These are phyloP conservation scores for Cylindricascospora bacillispora DNA, from an alignment of 1,139 yeast genomes.

Conservation along the genomic window DNA sequence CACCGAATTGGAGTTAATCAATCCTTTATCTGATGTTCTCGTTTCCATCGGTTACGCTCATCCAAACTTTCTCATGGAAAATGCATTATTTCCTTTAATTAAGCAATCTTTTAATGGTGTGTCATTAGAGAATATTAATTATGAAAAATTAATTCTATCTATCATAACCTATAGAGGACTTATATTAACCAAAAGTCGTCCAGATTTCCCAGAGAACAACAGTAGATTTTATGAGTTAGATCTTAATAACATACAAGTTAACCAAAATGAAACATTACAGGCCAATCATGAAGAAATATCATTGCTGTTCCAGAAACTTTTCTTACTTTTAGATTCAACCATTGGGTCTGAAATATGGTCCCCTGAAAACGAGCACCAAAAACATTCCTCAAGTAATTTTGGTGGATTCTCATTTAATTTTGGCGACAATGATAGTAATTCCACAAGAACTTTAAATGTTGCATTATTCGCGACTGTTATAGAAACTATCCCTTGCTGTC, in stretches of 20 bases:
- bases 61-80: constrained; percentile 67
- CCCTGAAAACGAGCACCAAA: constrained; percentile 22
- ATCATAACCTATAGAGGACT: constrained; percentile 60
- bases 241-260: constrained; percentile 22
- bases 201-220: constrained; percentile 65
- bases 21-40: constrained; percentile 57
- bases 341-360: constrained; percentile 37
- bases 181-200: constrained; percentile 52
- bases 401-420: constrained; percentile 40
- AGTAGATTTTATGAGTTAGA: constrained; percentile 28
- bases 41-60: constrained; percentile 71
- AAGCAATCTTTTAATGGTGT: constrained; percentile 43
- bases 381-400: constrained; percentile 26
- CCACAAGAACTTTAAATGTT: constrained; percentile 22
- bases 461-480: constrained; percentile 62
- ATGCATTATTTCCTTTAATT: constrained; percentile 49
- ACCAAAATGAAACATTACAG: constrained; percentile 28
- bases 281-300: constrained; percentile 67
- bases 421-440: constrained; percentile 17
- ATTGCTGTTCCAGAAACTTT: constrained; percentile 43
- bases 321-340: constrained; percentile 47
- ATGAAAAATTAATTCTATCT: constrained; percentile 61
- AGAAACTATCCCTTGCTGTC: constrained; percentile 59
- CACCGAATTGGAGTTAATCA: constrained; percentile 46
- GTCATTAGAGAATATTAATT: constrained; percentile 46